Evolutionary conservation across 2,329 filamentous ascomycete species (phyloP), one percentile per base, ranked within the genome.

Genomic region (Diplodia scrobiculata): DNA sequence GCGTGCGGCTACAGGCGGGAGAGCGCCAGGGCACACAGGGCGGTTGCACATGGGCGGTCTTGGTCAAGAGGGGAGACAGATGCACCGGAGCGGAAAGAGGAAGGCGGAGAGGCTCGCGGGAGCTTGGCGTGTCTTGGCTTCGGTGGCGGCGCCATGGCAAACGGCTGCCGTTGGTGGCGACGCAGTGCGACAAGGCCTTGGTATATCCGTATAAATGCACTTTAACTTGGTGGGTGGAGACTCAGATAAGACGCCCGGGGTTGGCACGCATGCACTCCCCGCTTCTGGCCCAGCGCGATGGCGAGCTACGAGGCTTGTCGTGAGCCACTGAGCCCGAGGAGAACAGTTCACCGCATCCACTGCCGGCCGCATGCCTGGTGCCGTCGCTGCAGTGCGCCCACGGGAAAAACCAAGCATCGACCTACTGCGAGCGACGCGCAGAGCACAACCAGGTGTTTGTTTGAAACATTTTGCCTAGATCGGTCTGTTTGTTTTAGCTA

Each of bases 91-190:
- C 62, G 53, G 63, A 55, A 65, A 65, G 41, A 65, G 63, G 63
- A 54, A 65, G 63, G 63, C 63, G 29, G 52, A 58, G 29, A 55
- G 51, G 19, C 38, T 32, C 29, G 48, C 38, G 63, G 41, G 41
- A 50, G 34, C 63, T 65, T 65, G 63, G 63, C 63, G 27, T 29
- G 19, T 32, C 63, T 65, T 65, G 63, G 63, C 63, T 65, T 29
- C 17, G 27, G 53, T 58, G 52, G 63, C 52, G 52, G 53, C 52
- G 38, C 29, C 38, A 27, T 65, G 51, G 52, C 51, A 32, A 50
- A 50, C 7, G 41, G 45, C 45, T 62, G 17, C 58, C 58, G 58
- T 62, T 62, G 58, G 58, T 58, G 63, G 27, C 38, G n/a, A 50
- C 25, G 47, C 11, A 25, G 50, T 34, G 19, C 51, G 63, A 58